A percentile compares a stretch with the other conserved stretches of the same genome.
phyloP scores from a whole-genome alignment of 2,329 filamentous ascomycete species.

The Macroventuria anomochaeta region DNA sequence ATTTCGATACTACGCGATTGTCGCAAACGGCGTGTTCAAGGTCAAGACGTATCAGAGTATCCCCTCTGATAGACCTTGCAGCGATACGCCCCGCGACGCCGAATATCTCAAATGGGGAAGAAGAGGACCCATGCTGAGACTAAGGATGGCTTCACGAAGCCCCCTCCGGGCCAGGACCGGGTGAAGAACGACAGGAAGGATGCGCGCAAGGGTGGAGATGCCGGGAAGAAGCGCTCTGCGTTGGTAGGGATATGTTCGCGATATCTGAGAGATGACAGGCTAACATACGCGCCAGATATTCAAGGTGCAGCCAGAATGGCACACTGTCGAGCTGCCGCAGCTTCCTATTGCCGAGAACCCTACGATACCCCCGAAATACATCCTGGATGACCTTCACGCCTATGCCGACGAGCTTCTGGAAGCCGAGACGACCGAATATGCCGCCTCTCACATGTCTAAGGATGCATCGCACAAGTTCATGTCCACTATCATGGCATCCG shows the following conservation, averaged over 20 bases:
- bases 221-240: slow-evolving; percentile 33
- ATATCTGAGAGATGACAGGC: slow-evolving; percentile 14
- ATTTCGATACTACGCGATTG: slow-evolving; percentile 28
- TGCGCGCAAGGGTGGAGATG: slow-evolving; percentile 45
- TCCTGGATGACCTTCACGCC: slow-evolving; percentile 66
- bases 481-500: slow-evolving; percentile 94
- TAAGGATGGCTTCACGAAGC: slow-evolving; percentile 50
- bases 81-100: slow-evolving; percentile 33
- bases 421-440: slow-evolving; percentile 77
- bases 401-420: slow-evolving; percentile 79
- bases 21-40: slow-evolving; percentile 31
- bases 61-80: slow-evolving; percentile 49
- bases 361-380: slow-evolving; percentile 56
- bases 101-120: slow-evolving; percentile 49
- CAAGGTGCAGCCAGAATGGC: slow-evolving; percentile 71
- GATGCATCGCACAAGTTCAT: slow-evolving; percentile 95
- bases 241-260: slow-evolving; percentile 35
- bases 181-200: slow-evolving; percentile 39
- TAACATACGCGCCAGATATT: slow-evolving; percentile 56
- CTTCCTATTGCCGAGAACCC: slow-evolving; percentile 57
- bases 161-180: slow-evolving; percentile 41
- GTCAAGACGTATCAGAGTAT: slow-evolving; percentile 48
- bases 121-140: slow-evolving; percentile 51
- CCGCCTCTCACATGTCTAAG: slow-evolving; percentile 71
- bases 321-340: slow-evolving; percentile 63